Conservation (phyloP, 305 asterid species). For the Fraxinus albicans region DNA sequence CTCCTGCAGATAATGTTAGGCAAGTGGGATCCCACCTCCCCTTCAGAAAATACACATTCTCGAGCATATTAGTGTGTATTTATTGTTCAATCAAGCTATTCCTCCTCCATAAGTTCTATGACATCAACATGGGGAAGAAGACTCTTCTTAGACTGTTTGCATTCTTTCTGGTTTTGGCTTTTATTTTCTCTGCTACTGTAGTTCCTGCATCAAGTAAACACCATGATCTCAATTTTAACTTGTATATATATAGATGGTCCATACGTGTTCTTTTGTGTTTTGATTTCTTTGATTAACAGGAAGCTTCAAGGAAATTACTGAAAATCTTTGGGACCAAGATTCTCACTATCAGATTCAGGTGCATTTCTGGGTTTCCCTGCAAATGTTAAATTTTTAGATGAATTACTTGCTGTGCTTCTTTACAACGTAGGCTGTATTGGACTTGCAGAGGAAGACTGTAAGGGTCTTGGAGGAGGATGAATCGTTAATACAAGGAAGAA, state of each 20-base stretch:
- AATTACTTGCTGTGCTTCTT: background rate
- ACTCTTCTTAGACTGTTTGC: conserved; percentile 11
- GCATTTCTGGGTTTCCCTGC: background rate
- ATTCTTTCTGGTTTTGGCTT: conserved; percentile 25
- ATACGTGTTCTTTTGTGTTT: background rate
- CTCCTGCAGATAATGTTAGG: conserved; percentile 35
- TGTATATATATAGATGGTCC: background rate
- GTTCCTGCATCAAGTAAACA: conserved; percentile 48
- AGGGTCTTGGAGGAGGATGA: conserved; percentile 11
- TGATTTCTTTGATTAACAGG: conserved; percentile 27
- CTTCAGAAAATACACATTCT: background rate
- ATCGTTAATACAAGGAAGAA: conserved; percentile 20
- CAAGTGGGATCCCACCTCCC: conserved; percentile 24
- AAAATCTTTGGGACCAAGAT: conserved; percentile 20
- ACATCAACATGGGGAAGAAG: conserved; percentile 25
- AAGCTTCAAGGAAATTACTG: conserved; percentile 30
- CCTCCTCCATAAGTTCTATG: background rate
- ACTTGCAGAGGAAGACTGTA: background rate
- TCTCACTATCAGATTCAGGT: conserved; percentile 26
- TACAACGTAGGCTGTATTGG: background rate
- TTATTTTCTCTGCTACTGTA: conserved; percentile 26
- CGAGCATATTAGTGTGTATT: background rate
- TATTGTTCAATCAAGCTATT: background rate
- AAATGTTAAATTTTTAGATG: background rate
- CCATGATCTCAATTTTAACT: background rate